Conservation (phyloP, 1,139 yeast species). For the Kodamaea plutei region DNA sequence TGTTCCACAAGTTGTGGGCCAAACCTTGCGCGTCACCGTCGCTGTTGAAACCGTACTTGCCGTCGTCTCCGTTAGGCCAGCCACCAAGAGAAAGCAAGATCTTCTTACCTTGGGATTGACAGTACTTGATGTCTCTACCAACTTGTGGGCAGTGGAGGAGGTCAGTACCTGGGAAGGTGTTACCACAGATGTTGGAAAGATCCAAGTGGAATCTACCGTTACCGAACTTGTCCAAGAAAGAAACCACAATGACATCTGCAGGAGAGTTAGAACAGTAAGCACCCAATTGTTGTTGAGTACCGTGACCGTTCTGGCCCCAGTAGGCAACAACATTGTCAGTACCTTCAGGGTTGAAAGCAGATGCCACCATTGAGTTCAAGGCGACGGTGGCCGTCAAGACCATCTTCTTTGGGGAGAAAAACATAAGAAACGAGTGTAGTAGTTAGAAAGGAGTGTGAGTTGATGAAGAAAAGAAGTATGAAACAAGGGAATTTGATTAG, state of each 20-base stretch:
- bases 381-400: not conserved
- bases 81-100: conserved; percentile 17
- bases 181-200: conserved; percentile 15
- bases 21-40: conserved; percentile 12
- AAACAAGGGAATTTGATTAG: not conserved
- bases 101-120: conserved; percentile 15
- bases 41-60: conserved; percentile 12
- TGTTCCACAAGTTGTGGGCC: conserved; percentile 16
- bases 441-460: not conserved
- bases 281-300: conserved; percentile 12
- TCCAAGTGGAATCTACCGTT: conserved; percentile 8
- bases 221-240: conserved; percentile 15
- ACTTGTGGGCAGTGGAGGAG: conserved; percentile 14
- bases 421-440: not conserved
- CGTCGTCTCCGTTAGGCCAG: conserved; percentile 11
- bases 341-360: conserved; percentile 7
- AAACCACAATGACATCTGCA: conserved; percentile 14
- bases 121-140: conserved; percentile 15
- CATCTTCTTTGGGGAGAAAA: not conserved
- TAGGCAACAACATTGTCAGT: conserved; percentile 13
- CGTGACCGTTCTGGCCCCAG: conserved; percentile 19
- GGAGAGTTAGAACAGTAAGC: conserved; percentile 13
- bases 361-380: not conserved
- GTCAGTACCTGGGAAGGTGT: conserved; percentile 12
- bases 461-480: not conserved